Evolutionary conservation across 768 basidiomycete species (phyloP).

Genomic region (Suillus lakei): DNA sequence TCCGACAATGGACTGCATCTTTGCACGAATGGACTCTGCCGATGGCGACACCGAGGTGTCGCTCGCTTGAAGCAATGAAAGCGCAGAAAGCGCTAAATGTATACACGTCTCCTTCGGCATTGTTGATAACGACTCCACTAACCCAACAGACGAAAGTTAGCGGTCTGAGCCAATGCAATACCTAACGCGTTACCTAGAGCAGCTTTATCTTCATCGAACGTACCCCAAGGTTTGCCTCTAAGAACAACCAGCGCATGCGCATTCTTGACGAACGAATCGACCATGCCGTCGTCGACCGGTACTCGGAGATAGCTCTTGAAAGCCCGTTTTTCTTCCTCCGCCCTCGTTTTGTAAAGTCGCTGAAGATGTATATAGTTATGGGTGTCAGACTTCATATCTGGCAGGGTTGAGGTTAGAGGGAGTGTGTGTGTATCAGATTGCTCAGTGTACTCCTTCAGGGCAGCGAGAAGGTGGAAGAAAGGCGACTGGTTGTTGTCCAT

Average conservation of each 20-base stretch:
- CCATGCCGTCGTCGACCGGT: slow-evolving; percentile 52
- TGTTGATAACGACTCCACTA: slow-evolving; percentile 25
- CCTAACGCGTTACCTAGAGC: slow-evolving; percentile 49
- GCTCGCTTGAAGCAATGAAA: slow-evolving; percentile 39
- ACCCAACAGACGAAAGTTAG: slow-evolving; percentile 6
- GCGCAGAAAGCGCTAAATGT: slow-evolving; percentile 76
- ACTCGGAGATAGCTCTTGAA: slow-evolving; percentile 56
- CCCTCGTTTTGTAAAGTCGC: slow-evolving; percentile 78
- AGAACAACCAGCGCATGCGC: slow-evolving; percentile 73
- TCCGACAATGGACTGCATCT: slow-evolving; percentile 56
- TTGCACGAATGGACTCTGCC: slow-evolving; percentile 54
- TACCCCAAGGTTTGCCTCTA: slow-evolving; percentile 65
- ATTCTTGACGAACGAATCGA: slow-evolving; percentile 82
- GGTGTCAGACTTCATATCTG: slow-evolving; percentile 97
- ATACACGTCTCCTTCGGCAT: slow-evolving; percentile 66
- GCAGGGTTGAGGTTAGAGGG: slow-evolving; percentile 85
- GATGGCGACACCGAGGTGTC: slow-evolving; percentile 44
- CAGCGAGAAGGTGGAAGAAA: slow-evolving; percentile 81
- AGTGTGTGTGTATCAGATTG: slow-evolving; percentile 62
- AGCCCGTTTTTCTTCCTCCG: slow-evolving; percentile 65
- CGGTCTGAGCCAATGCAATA: neutral
- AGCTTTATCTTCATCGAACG: slow-evolving; percentile 52
- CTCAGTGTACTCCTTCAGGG: slow-evolving; percentile 68
- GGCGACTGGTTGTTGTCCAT: slow-evolving; percentile 54
- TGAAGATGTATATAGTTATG: slow-evolving; percentile 83